Conservation (phyloP, 2,329 filamentous ascomycete species). For the Daldinia eschscholtzii region DNA sequence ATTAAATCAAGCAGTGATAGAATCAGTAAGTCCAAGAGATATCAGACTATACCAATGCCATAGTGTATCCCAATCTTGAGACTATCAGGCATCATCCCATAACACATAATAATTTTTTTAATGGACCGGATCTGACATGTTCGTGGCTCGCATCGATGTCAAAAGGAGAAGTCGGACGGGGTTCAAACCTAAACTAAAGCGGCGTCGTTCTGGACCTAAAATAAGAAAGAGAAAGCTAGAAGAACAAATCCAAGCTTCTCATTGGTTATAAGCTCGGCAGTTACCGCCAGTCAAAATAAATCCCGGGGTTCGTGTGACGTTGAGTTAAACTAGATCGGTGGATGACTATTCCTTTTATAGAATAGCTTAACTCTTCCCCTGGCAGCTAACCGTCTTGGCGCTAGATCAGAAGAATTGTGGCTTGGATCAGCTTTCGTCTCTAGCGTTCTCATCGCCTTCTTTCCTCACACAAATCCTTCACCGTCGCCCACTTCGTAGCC, state of each 20-base stretch:
- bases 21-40: neutral
- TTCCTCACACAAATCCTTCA: constrained; percentile 38
- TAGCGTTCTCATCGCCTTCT: constrained; percentile 17
- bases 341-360: constrained; percentile 20
- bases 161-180: constrained; percentile 29
- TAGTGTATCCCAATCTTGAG: constrained; percentile 18
- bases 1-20: neutral
- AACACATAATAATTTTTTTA: constrained; percentile 13
- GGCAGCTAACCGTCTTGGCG: constrained; percentile 42
- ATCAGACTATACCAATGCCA: constrained; percentile 6
- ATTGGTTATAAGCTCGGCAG: constrained; percentile 42
- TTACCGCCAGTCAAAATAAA: constrained; percentile 38
- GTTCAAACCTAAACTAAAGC: constrained; percentile 39
- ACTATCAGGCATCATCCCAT: constrained; percentile 27
- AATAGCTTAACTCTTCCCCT: constrained; percentile 30
- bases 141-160: constrained; percentile 34
- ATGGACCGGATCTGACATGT: constrained; percentile 28
- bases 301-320: constrained; percentile 41
- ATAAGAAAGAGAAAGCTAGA: constrained; percentile 34
- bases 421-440: constrained; percentile 26
- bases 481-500: constrained; percentile 40
- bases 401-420: constrained; percentile 31
- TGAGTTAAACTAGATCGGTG: constrained; percentile 47
- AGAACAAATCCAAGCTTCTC: constrained; percentile 22
- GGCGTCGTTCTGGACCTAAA: constrained; percentile 37